Evolutionary conservation across 2,329 filamentous ascomycete genomes (phyloP), one percentile per base, ranked within the genome.

Genomic region (Colletotrichum sojae): DNA sequence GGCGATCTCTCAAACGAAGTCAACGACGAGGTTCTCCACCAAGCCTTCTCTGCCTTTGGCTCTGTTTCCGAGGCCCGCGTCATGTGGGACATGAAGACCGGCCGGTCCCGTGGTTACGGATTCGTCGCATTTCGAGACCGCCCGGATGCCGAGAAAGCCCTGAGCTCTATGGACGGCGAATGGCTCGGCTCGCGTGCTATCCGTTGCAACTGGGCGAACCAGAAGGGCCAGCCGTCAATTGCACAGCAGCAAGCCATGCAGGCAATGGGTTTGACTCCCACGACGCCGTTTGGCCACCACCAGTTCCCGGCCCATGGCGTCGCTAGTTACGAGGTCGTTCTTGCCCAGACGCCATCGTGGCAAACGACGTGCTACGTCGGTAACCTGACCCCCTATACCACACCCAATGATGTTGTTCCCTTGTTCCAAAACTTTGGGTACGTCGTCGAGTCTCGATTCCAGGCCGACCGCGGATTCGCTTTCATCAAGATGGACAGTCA

Each of bases 81-180:
- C 73, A 99, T 99, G 96, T 99, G 96, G 96, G 96, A 99, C 81
- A 99, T 99, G 96, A 99, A 99, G 88, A 99, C 96, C 43, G 96
- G 96, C 74, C 92, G 96, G 72, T 98, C 96, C 73, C 93, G 96
- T 79, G 96, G 96, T 70, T 99, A 99, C 78, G 96, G 96, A 13
- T 99, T 99, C 78, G 95, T 98, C 74, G 96, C 96, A 57, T 99
- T 97, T 88, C 93, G 95, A 71, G 96, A 99, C 72, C 94, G 95
- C 72, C 85, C 89, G 43, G 96, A 99, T 77, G 96, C 96, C 31
- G 96, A 99, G 81, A 97, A 98, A 83, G 95, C 96, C 2, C 83
- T 99, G 77, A 97, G 92, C 83, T 94, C 94, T 71, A 99, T 99
- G 96, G 96, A 99, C 77, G 96, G 96, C 71, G 96, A 99, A 84